Base-by-base conservation (phyloP, 192 early-diverging fungal genomes). In the Geranomyces michiganensis region DNA sequence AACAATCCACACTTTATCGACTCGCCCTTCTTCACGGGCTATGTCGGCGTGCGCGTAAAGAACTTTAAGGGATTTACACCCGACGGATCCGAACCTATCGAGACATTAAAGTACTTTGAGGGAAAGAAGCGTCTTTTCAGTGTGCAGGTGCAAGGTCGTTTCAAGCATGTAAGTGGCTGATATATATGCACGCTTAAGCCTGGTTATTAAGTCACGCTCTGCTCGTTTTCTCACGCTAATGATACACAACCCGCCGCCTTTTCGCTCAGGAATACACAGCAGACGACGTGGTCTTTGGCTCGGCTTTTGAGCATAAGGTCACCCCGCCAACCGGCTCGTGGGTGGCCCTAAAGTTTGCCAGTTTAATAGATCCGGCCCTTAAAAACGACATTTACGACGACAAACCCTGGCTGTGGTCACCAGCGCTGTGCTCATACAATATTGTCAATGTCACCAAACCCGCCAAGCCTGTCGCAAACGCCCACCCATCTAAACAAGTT, bases 401-500 rank as follows among this genome's bases (percentile, higher is more conserved):
- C 7, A 80, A 82, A 51, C 92, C 92, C 14, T 91, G 86, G 87
- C 86, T 91, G 0, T 90, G 83, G 71, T 81, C 77, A 36, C 91
- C 92, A 21, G 75, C 89, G 22, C 78, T 93, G 33, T 89, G 85
- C 36, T 87, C 90, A 0, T 91, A 92, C 89, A 93, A 94, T 72
- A 78, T 82, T 31, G 79, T 93, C 29, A 84, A 83, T 70, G 78
- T 91, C 1, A 76, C 36, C 64, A 75, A 43, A 72, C 76, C 77
- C 32, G 60, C 33, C 53, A 82, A 67, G 15, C 67, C 68, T 36
- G 66, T 45, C 73, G 75, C 36, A 68, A 67, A 30, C 32, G 67
- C 56, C 29, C 67, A 58, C 22, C 67, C 67, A 6, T n/a, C 55
- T 15, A 22, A n/a, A 19, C 24, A 44, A 3, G 21, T 21, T 3